phyloP scores from a whole-genome alignment of 2,329 filamentous ascomycete species.

The Dryadomyces quercivorus region DNA sequence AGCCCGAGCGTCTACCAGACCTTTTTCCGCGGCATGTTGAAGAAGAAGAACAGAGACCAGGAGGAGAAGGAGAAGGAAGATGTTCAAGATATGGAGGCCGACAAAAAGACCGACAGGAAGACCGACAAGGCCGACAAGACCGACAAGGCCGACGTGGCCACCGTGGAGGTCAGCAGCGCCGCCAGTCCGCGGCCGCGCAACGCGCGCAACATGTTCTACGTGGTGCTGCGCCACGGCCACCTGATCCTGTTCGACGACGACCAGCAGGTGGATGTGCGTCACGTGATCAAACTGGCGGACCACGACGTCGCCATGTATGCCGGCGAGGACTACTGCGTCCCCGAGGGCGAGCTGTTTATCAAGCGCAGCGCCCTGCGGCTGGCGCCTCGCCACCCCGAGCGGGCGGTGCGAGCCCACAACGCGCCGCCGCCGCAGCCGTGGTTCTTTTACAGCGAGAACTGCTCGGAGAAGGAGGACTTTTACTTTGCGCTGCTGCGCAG shows the following conservation, averaged over 20 bases:
- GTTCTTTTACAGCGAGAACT: conserved; percentile 88
- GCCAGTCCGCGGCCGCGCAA: conserved; percentile 44
- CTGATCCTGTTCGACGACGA: conserved; percentile 96
- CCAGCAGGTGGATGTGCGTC: conserved; percentile 87
- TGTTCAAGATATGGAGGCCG: not conserved
- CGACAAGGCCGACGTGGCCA: conserved; percentile 11
- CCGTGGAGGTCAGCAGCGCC: conserved; percentile 32
- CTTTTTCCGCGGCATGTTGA: conserved; percentile 95
- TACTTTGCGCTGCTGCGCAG: conserved; percentile 86
- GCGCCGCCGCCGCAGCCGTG: conserved; percentile 63
- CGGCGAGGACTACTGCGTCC: conserved; percentile 52
- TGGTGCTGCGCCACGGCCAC: conserved; percentile 87
- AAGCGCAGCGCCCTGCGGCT: conserved; percentile 85
- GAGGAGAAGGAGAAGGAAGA: conserved; percentile 12
- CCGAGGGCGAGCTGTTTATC: conserved; percentile 89
- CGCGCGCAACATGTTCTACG: conserved; percentile 83
- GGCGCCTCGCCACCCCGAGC: conserved; percentile 43
- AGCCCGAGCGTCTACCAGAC: conserved; percentile 94
- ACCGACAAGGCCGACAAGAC: no score
- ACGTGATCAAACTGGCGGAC: conserved; percentile 86
- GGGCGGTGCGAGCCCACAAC: conserved; percentile 41
- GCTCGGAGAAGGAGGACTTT: conserved; percentile 95
- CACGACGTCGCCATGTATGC: conserved; percentile 71
- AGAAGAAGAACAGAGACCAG: conserved; percentile 44
- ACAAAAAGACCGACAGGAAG: no score